A percentile compares a stretch with the other conserved stretches of the same genome.
Conservation (phyloP, 2,329 filamentous ascomycete species). For the Didymosphaeria variabile region DNA sequence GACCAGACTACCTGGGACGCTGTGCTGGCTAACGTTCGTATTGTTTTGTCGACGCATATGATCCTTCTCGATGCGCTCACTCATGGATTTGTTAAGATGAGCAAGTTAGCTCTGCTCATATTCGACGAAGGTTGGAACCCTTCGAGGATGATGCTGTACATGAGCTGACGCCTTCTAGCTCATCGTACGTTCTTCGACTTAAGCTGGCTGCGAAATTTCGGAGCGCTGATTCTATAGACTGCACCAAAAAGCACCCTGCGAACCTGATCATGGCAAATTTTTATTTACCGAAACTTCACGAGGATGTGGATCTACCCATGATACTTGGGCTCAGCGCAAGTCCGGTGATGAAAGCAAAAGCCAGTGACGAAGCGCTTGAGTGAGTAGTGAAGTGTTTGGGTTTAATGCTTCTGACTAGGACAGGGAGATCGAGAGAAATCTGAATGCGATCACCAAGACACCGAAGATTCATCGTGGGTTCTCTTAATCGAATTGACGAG, state of each 20-base stretch:
- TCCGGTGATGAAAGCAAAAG: constrained; percentile 70
- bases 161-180: constrained; percentile 10
- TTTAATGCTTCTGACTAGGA: constrained; percentile 21
- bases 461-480: constrained; percentile 69
- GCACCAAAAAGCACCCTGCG: constrained; percentile 69
- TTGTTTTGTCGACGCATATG: constrained; percentile 82
- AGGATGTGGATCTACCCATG: constrained; percentile 59
- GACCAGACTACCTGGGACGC: constrained; percentile 72
- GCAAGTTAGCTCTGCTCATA: constrained; percentile 72
- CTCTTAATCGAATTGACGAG: background rate
- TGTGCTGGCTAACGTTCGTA: constrained; percentile 68
- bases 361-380: constrained; percentile 60
- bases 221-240: constrained; percentile 55
- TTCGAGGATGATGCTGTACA: background rate
- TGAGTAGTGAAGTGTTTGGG: constrained; percentile 32
- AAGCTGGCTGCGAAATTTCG: background rate
- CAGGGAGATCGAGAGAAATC: constrained; percentile 70
- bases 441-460: constrained; percentile 74
- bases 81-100: constrained; percentile 76
- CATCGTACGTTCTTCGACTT: constrained; percentile 10
- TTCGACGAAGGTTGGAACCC: constrained; percentile 77
- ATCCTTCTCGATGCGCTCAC: constrained; percentile 76
- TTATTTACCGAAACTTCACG: constrained; percentile 65
- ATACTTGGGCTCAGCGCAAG: constrained; percentile 85
- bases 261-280: constrained; percentile 77